These are phyloP conservation scores for Marasmius tenuissimus DNA, from an alignment of 1,284 basidiomycete species.

Conservation along the genomic window DNA sequence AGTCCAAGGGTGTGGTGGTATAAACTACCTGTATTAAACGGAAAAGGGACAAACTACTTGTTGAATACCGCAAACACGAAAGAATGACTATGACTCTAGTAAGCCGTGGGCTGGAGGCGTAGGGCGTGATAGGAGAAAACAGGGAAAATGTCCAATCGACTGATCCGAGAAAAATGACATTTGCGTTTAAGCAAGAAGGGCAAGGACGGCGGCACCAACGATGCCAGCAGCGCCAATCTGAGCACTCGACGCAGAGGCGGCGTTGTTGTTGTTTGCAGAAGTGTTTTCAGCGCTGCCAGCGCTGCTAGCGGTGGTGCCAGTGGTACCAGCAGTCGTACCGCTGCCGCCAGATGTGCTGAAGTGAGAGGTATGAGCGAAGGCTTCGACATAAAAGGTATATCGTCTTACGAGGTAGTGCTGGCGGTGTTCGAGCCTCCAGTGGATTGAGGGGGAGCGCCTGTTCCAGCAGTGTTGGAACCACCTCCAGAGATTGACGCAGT, in stretches of 20 bases:
- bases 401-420: conserved; percentile 4
- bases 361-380: no score
- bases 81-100: not conserved
- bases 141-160: not conserved
- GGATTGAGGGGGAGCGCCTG: conserved; percentile 14
- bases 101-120: not conserved
- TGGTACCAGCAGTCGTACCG: conserved; percentile 13
- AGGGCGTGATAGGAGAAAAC: not conserved
- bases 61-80: not conserved
- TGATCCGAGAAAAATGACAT: not conserved
- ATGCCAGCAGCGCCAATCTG: conserved; percentile 42
- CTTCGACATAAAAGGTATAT: no score
- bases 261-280: conserved; percentile 18
- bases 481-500: conserved; percentile 9
- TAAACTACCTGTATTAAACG: not conserved
- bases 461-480: conserved; percentile 12
- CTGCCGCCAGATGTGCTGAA: conserved; percentile 14
- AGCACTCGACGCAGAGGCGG: conserved; percentile 32
- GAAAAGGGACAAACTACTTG: not conserved
- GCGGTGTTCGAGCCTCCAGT: conserved; percentile 14
- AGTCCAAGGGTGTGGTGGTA: not conserved
- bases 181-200: conserved; percentile 39
- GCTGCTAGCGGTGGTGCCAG: conserved; percentile 17
- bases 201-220: conserved; percentile 46
- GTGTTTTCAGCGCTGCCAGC: conserved; percentile 9